Conservation (phyloP, 306 rosid genomes). For the Lathyrus sativus region DNA sequence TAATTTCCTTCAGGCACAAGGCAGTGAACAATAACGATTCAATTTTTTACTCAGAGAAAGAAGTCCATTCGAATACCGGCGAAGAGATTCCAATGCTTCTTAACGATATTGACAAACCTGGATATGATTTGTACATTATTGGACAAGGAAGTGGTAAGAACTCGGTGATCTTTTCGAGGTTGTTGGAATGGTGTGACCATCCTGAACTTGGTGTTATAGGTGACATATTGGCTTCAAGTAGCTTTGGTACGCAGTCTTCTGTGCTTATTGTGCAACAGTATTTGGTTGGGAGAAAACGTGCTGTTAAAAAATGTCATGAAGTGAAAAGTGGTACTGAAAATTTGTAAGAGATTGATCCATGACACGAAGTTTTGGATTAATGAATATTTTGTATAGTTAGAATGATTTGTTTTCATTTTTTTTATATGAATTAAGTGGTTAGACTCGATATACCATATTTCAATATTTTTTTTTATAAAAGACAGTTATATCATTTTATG, state of each 20-base stretch:
- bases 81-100: constrained; percentile 42
- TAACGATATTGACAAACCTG: constrained; percentile 32
- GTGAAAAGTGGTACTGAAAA: not conserved
- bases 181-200: constrained; percentile 50
- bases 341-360: not conserved
- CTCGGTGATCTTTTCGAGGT: not conserved
- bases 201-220: constrained; percentile 49
- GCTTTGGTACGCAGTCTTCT: constrained; percentile 42
- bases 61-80: constrained; percentile 27
- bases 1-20: constrained; percentile 38
- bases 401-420: not conserved
- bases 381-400: not conserved
- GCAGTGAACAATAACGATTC: constrained; percentile 22
- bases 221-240: constrained; percentile 36
- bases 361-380: not conserved
- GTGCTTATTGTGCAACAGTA: constrained; percentile 54
- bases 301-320: not conserved
- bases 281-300: not conserved
- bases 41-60: constrained; percentile 32
- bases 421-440: too few relatives aligned
- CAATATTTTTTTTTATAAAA: too few relatives aligned
- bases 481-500: too few relatives aligned
- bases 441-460: too few relatives aligned
- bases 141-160: constrained; percentile 43
- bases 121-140: constrained; percentile 46